Evolutionary conservation across 192 early-diverging fungal species (phyloP).

Genomic region (Blastocladiella britannica): DNA sequence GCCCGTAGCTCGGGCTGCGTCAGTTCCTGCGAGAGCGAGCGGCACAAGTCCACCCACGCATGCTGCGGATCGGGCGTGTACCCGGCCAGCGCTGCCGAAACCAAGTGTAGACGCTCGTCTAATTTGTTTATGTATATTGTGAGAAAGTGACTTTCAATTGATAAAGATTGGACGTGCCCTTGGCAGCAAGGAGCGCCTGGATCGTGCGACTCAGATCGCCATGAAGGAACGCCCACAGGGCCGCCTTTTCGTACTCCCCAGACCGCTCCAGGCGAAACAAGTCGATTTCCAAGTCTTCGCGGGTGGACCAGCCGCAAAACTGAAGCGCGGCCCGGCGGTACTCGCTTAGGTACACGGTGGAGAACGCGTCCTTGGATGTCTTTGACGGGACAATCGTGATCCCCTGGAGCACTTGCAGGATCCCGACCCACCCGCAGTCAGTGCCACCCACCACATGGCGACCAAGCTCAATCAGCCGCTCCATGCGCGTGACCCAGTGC

Average conservation of each 20-base stretch:
- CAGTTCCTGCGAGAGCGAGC: constrained; percentile 31
- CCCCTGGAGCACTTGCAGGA: no score
- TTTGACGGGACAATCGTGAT: no score
- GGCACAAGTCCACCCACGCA: constrained; percentile 41
- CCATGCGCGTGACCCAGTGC: not conserved
- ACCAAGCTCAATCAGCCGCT: no score
- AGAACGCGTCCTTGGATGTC: no score
- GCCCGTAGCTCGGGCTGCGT: constrained; percentile 57
- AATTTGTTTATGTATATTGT: not conserved
- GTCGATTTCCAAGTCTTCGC: not conserved
- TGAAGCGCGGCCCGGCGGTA: not conserved
- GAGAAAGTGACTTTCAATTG: not conserved
- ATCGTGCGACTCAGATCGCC: constrained; percentile 52
- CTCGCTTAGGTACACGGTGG: not conserved
- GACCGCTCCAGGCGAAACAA: constrained; percentile 25
- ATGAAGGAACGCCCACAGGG: constrained; percentile 73
- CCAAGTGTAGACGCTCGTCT: constrained; percentile 64
- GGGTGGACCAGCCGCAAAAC: not conserved
- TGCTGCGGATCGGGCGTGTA: constrained; percentile 9
- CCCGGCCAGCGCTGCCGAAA: constrained; percentile 51
- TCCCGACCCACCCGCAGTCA: no score
- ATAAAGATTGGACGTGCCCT: constrained; percentile 11
- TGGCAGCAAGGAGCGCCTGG: constrained; percentile 28
- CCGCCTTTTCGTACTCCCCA: constrained; percentile 61
- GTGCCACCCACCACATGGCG: no score